Evolutionary conservation across 495 filamentous ascomycete genomes (phyloP), one percentile per base, ranked within the genome.

Genomic region (Cladorrhinum samala): DNA sequence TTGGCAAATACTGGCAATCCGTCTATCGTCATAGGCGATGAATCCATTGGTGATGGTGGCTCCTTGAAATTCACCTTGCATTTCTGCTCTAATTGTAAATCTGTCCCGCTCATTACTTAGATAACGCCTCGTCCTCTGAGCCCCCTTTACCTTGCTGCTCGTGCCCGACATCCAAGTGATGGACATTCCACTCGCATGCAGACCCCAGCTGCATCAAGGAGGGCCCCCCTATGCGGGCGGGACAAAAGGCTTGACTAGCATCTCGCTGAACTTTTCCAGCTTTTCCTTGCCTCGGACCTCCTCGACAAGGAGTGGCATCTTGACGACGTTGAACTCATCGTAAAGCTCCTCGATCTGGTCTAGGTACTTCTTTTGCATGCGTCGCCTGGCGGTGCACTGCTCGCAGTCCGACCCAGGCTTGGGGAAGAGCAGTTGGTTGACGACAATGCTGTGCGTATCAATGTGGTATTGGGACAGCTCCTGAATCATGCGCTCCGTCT

Each of bases 341-440:
- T 99, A 99, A 46, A 99, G 71, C 76, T 99, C 94, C 72, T 95
- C 90, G 56, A 97, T 97, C 76, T 99, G 93, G 61, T 96, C 92
- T 19, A 99, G 75, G 64, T 99, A 99, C 71, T 99, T 99, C 83
- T 92, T 94, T 76, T 99, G 93, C 93, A 99, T 99, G 74, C 91
- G 91, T 62, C 92, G 79, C 51, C 93, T 76, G 23, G 93, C 88
- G 62, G 89, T 96, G 70, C 93, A 99, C 74, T 99, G 93, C 45
- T 95, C 89, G 69, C 93, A 99, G 27, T 82, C 78, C 61, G 85
- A 93, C 19, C 84, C 86, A 55, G 85, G 78, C 69, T 88, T 89
- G 14, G 93, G 93, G 74, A 95, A 98, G 50, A 98, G 72, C 55
- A 98, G 78, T 77, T 99, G 93, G 70, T 99, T 99, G 65, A 99